Base-by-base conservation (phyloP, 257 asterid genomes). In the Ilex asprella region DNA sequence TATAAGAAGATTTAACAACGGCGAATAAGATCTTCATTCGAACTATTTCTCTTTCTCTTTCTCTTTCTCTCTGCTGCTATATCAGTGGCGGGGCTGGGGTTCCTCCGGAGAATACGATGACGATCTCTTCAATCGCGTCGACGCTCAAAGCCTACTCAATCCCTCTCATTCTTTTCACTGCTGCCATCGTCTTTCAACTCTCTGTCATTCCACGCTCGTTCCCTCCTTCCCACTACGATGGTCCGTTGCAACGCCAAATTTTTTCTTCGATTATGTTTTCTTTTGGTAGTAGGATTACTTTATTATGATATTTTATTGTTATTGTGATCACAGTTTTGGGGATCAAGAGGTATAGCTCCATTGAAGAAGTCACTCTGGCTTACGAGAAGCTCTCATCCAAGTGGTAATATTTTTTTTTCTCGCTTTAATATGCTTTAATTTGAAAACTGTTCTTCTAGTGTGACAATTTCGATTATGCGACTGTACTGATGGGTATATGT, bases 181-280 rank as follows among this genome's bases (percentile, higher is more conserved):
- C 82, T 8, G 71, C 96, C n/a, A 47, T 93, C 55, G 79, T 82
- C 82, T 87, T 73, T 69, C 97, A 93, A 79, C 83, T 93, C 31
- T 82, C 87, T 64, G 84, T 85, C 51, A 62, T 81, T 74, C 99
- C 92, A 50, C 86, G 89, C 56, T 78, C 78, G 58, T 93, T 82
- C 60, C 99, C 97, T 13, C 83, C 78, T 16, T 75, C 96, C 30
- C 82, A 93, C 76, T 93, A 93, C 70, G 89, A 87, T 44, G 94
- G 99, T 91, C 71, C 56, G 58, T 32, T 30, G 54, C 68, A 21
- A 21, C 27, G 27, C 27, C 27, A 21, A 21, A 21, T 21, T 21
- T 21, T 21, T 21, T 21, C 27, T 21, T 21, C 27, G 27, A 21
- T 21, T 21, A 21, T 21, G 27, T 21, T 21, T 21, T 21, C 27